Evolutionary conservation across 352 stramenopile species (phyloP).

Genomic region (Globisporangium spinosum): DNA sequence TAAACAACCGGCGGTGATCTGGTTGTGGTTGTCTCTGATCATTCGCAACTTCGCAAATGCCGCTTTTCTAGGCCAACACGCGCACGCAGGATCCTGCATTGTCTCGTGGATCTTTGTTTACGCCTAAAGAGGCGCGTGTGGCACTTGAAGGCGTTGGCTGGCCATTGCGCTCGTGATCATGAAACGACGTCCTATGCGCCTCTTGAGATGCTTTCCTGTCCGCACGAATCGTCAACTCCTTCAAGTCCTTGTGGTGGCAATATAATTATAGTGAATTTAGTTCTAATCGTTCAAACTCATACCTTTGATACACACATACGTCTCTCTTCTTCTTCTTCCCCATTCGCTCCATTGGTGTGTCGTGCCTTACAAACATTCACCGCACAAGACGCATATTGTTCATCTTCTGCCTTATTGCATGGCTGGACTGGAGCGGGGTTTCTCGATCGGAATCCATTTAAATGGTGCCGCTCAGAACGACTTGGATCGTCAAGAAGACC

Average conservation of each 20-base stretch:
- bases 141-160: not conserved
- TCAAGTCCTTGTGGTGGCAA: not conserved
- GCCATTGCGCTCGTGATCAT: not conserved
- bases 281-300: conserved; percentile 13
- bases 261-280: conserved; percentile 16
- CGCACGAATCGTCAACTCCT: not conserved
- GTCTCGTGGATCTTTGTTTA: not conserved
- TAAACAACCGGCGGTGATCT: not conserved
- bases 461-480: conserved; percentile 59
- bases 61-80: not conserved
- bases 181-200: conserved; percentile 5
- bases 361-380: not conserved
- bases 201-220: not conserved
- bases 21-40: not conserved
- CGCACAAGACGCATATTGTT: not conserved
- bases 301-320: conserved; percentile 11
- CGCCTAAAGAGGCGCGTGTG: not conserved
- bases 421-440: not conserved
- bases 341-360: not conserved
- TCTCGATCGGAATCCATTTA: conserved; percentile 1
- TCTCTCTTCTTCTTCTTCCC: not conserved
- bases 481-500: conserved; percentile 80
- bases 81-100: not conserved
- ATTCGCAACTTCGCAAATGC: conserved; percentile 1
- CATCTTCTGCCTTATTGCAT: not conserved